Evolutionary conservation across 768 basidiomycete species (phyloP), one percentile per base, ranked within the genome.

Genomic region (Termitomyces sp.): DNA sequence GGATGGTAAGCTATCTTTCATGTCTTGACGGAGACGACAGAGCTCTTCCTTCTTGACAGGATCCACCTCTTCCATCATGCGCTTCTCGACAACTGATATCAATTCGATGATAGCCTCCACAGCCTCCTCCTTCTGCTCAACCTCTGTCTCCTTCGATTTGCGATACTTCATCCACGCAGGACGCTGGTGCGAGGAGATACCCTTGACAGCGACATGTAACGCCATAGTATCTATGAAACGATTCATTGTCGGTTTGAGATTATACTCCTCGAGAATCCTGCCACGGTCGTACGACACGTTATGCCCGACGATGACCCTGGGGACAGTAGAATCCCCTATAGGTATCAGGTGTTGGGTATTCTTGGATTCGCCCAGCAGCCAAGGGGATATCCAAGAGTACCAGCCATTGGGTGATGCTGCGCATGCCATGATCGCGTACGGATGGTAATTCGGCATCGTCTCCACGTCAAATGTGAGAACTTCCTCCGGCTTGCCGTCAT

Each of bases 331-430:
- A 53, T 80, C 73, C 1, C 92, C 91, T 2, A 95, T 59, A 0
- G 93, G 87, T 51, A 95, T 85, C 53, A 96, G 77, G 32, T 95
- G 92, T 44, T 83, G 75, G 9, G 79, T 74, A 56, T 77, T 71
- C 0, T 73, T 68, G 20, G 83, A 75, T 50, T 86, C 77, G 14
- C 82, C 83, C 4, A 95, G 79, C 10, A 97, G 72, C 94, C 94
- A 96, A 0, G 97, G 97, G 0, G 92, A 95, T 60, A 97, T 84
- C 95, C 97, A 99, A 3, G 84, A 84, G 68, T 98, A 99, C 96
- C 97, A 98, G 1, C 86, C 88, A 49, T 85, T 85, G 24, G 81
- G 78, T 5, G 93, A 87, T 1, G 84, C 91, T 3, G 95, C 95
- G 59, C 87, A 88, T 1, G 97, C 95, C 78, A 98, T 88, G 68